phyloP scores from a whole-genome alignment of 352 stramenopile species.

The Phytophthora aleatoria region DNA sequence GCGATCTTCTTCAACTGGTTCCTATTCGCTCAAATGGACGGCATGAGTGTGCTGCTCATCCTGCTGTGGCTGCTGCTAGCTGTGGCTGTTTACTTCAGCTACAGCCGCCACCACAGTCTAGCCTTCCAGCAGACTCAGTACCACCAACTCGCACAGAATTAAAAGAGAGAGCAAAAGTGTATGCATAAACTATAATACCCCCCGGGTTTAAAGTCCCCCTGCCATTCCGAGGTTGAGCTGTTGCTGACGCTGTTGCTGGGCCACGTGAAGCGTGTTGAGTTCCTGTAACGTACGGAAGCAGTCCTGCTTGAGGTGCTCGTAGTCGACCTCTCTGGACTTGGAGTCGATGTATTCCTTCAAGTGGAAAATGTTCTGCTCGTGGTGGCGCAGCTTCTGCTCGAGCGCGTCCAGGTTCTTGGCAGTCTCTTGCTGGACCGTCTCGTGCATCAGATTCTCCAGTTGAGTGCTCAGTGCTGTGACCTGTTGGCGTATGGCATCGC shows the following conservation, averaged over 20 bases:
- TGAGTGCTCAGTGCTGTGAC: constrained; percentile 62
- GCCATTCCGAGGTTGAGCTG: constrained; percentile 27
- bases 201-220: constrained; percentile 20
- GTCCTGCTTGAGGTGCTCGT: constrained; percentile 85
- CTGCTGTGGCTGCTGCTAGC: constrained; percentile 71
- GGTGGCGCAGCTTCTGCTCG: constrained; percentile 90
- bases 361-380: constrained; percentile 94
- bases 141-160: constrained; percentile 49
- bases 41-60: constrained; percentile 65
- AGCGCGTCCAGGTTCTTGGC: constrained; percentile 82
- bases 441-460: constrained; percentile 81
- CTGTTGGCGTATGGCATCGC: constrained; percentile 88
- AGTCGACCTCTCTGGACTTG: constrained; percentile 90
- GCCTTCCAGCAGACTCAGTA: constrained; percentile 72
- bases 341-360: constrained; percentile 89
- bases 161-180: constrained; percentile 7
- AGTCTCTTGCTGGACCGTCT: constrained; percentile 76
- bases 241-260: constrained; percentile 47
- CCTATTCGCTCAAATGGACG: constrained; percentile 83
- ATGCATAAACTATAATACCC: constrained; percentile 22
- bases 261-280: constrained; percentile 74
- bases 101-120: constrained; percentile 76
- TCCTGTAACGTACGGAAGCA: constrained; percentile 77
- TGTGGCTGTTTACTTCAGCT: constrained; percentile 67
- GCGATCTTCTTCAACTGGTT: constrained; percentile 92